phyloP scores from a whole-genome alignment of 352 stramenopile genomes.

The Phytophthora citrophthora region DNA sequence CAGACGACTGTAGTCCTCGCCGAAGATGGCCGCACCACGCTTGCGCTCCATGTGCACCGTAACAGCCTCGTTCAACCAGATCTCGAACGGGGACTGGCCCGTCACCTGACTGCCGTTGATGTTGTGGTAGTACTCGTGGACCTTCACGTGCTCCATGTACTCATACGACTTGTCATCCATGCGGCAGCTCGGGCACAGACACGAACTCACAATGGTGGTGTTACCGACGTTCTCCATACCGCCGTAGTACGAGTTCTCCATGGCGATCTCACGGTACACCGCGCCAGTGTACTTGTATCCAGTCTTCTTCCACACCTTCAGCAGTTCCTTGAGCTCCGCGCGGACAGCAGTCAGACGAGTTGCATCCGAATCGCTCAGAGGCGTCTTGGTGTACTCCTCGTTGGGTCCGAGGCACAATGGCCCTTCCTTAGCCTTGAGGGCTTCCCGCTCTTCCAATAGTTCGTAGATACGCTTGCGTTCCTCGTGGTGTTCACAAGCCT shows the following conservation, averaged over 20 bases:
- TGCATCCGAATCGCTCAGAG: constrained; percentile 49
- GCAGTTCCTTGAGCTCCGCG: constrained; percentile 62
- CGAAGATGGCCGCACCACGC: constrained; percentile 67
- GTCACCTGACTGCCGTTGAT: constrained; percentile 84
- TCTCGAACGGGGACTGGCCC: constrained; percentile 82
- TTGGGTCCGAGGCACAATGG: constrained; percentile 62
- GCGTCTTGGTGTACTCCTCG: constrained; percentile 54
- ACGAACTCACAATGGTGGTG: constrained; percentile 82
- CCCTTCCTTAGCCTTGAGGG: constrained; percentile 69
- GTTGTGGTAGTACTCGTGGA: constrained; percentile 88
- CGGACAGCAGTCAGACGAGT: constrained; percentile 55
- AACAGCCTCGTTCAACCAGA: constrained; percentile 84
- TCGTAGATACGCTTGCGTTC: constrained; percentile 77
- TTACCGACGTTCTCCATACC: constrained; percentile 87
- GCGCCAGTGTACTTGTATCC: constrained; percentile 86
- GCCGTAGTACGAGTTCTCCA: constrained; percentile 87
- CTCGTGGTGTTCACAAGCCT: constrained; percentile 72
- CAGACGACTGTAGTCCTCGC: constrained; percentile 71
- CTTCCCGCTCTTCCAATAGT: constrained; percentile 68
- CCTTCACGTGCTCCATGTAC: constrained; percentile 87
- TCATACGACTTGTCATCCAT: constrained; percentile 82
- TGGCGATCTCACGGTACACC: constrained; percentile 82
- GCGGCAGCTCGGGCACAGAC: constrained; percentile 71
- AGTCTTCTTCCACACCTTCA: constrained; percentile 80
- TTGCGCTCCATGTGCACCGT: constrained; percentile 85